phyloP scores from a whole-genome alignment of 2,329 filamentous ascomycete genomes.

The Xylaria sp. region DNA sequence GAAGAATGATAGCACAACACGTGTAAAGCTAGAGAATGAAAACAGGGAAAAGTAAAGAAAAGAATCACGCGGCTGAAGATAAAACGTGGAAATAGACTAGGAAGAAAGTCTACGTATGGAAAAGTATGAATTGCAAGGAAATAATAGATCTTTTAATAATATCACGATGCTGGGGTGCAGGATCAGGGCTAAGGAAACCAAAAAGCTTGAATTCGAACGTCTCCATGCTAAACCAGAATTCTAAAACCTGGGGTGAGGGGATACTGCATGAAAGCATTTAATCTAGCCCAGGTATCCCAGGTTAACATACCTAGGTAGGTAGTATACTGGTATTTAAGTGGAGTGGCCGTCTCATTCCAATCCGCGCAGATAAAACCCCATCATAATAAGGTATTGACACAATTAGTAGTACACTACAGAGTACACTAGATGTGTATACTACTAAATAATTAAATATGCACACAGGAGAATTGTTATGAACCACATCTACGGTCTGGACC shows the following conservation, averaged over 20 bases:
- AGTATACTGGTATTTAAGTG: neutral
- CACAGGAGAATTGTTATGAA: conserved; percentile 5
- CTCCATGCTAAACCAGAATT: neutral
- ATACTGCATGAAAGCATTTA: neutral
- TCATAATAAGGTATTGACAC: conserved; percentile 2
- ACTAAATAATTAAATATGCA: neutral
- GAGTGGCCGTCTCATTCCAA: neutral
- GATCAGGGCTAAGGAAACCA: neutral
- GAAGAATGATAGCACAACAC: too few species aligned
- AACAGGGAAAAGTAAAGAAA: neutral
- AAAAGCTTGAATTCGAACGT: neutral
- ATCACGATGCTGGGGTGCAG: neutral
- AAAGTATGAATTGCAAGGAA: neutral
- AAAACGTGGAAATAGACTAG: too few species aligned
- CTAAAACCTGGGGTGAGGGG: conserved; percentile 2
- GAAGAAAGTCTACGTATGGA: too few species aligned
- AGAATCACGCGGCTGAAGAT: too few species aligned
- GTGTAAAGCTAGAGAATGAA: neutral
- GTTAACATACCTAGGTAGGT: neutral
- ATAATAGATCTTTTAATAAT: neutral
- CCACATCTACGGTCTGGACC: neutral
- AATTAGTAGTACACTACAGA: neutral
- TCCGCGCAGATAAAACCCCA: neutral
- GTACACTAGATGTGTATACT: neutral
- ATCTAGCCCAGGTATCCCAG: neutral